phyloP scores from a whole-genome alignment of 2,329 filamentous ascomycete species.

The Corynespora cassiicola region DNA sequence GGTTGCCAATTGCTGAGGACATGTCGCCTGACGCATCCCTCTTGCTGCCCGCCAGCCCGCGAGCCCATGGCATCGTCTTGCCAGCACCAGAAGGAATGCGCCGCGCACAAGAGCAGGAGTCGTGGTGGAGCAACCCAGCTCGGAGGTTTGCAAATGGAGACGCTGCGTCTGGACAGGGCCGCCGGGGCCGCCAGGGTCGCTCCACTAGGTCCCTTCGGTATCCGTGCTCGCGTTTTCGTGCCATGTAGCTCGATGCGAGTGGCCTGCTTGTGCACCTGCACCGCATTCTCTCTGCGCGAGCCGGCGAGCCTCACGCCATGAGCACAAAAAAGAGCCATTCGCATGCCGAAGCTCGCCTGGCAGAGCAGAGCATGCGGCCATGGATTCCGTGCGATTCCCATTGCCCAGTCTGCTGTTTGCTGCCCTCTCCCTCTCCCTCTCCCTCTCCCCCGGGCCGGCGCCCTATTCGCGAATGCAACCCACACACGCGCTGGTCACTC shows the following conservation, averaged over 20 bases:
- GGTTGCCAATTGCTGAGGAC: not conserved
- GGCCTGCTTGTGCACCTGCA: slow-evolving; percentile 3
- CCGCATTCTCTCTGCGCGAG: not conserved
- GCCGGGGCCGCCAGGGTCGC: not conserved
- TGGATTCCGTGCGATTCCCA: not conserved
- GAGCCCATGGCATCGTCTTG: too few species aligned
- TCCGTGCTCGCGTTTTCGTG: slow-evolving; percentile 2
- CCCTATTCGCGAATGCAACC: not conserved
- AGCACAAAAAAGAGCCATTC: slow-evolving; percentile 4
- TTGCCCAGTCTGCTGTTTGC: too few species aligned
- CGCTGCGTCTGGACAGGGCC: not conserved
- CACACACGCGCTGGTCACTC: slow-evolving; percentile 12
- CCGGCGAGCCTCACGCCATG: slow-evolving; percentile 3
- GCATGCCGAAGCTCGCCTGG: not conserved
- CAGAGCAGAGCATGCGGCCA: not conserved
- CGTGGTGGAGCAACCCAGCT: too few species aligned
- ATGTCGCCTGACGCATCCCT: not conserved
- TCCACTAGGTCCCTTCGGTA: slow-evolving; percentile 2
- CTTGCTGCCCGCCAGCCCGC: too few species aligned
- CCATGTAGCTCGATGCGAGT: not conserved
- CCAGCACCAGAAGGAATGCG: too few species aligned
- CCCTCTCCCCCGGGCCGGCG: not conserved
- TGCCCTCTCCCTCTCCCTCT: too few species aligned
- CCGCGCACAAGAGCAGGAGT: too few species aligned
- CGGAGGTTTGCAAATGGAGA: too few species aligned